A percentile compares a stretch with the other conserved stretches of the same genome.
phyloP scores from a whole-genome alignment of 1,139 yeast species.

The Debaryomyces fabryi region DNA sequence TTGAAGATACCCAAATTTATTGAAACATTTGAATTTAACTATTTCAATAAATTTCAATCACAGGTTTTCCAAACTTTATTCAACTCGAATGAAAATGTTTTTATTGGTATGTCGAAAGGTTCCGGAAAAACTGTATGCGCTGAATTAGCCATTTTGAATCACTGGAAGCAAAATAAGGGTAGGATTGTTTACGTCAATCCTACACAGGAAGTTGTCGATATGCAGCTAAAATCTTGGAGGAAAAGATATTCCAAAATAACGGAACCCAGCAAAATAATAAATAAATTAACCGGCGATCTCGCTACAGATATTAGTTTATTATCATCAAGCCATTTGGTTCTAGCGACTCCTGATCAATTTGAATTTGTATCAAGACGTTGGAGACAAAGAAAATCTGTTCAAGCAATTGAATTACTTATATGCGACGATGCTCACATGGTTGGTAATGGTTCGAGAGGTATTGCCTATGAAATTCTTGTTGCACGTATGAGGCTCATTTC shows the following conservation, averaged over 20 bases:
- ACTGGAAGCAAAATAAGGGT: slow-evolving; percentile 62
- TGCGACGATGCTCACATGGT: slow-evolving; percentile 77
- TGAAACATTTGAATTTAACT: slow-evolving; percentile 45
- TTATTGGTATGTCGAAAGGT: slow-evolving; percentile 76
- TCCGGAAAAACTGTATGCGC: slow-evolving; percentile 75
- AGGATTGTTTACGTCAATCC: slow-evolving; percentile 74
- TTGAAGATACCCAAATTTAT: slow-evolving; percentile 51
- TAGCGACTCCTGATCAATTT: slow-evolving; percentile 81
- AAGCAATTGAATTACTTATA: slow-evolving; percentile 65
- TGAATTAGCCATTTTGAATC: slow-evolving; percentile 70
- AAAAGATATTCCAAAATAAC: slow-evolving; percentile 44
- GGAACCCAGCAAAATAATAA: slow-evolving; percentile 46
- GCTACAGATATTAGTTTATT: slow-evolving; percentile 56
- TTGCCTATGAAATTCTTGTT: slow-evolving; percentile 67
- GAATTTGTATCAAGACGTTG: slow-evolving; percentile 75
- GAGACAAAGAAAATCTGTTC: slow-evolving; percentile 75
- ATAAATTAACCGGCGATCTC: slow-evolving; percentile 65
- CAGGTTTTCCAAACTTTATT: slow-evolving; percentile 67
- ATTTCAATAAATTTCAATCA: slow-evolving; percentile 74
- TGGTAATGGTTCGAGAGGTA: slow-evolving; percentile 59
- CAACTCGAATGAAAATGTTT: slow-evolving; percentile 57
- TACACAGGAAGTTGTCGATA: slow-evolving; percentile 55
- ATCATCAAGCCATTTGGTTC: slow-evolving; percentile 62
- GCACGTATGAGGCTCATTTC: slow-evolving; percentile 73
- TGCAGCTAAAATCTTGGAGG: slow-evolving; percentile 52